Percentiles rank a stretch among this genome's conserved stretches.
Conservation (phyloP, 371 early-diverging fungal species). For the Funneliformis caledonium region DNA sequence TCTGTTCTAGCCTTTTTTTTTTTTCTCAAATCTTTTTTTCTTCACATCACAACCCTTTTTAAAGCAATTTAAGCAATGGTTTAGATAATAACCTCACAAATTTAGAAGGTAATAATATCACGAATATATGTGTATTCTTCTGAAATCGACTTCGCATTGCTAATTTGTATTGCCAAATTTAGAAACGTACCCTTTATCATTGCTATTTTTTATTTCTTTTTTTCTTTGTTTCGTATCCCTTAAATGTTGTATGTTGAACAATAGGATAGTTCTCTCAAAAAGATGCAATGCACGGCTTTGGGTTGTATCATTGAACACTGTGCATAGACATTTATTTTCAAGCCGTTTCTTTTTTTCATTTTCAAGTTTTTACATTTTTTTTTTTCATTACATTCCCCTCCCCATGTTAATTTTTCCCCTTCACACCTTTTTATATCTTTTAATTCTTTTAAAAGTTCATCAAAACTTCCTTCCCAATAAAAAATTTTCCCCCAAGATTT, state of each 20-base stretch:
- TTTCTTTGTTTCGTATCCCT: neutral
- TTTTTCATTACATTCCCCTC: neutral
- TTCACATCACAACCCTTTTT: neutral
- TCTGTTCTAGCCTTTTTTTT: no score
- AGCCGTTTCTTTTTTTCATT: neutral
- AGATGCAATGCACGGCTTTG: constrained; percentile 13
- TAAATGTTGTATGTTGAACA: constrained; percentile 1
- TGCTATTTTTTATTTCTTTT: neutral
- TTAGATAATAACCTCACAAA: neutral
- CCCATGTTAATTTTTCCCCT: constrained; percentile 9
- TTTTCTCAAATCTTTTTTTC: no score
- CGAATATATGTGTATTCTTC: no score
- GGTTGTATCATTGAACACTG: constrained; percentile 8
- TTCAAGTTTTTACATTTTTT: neutral
- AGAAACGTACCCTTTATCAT: neutral
- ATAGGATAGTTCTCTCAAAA: constrained; percentile 15
- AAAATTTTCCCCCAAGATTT: no score
- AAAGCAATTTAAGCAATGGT: neutral
- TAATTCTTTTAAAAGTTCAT: no score
- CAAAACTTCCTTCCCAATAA: no score
- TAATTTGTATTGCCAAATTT: neutral
- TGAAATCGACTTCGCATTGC: neutral
- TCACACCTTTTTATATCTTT: neutral
- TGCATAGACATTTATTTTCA: constrained; percentile 4
- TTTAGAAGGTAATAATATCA: no score